phyloP scores from a whole-genome alignment of 768 basidiomycete genomes.

The Auricularia sp. region DNA sequence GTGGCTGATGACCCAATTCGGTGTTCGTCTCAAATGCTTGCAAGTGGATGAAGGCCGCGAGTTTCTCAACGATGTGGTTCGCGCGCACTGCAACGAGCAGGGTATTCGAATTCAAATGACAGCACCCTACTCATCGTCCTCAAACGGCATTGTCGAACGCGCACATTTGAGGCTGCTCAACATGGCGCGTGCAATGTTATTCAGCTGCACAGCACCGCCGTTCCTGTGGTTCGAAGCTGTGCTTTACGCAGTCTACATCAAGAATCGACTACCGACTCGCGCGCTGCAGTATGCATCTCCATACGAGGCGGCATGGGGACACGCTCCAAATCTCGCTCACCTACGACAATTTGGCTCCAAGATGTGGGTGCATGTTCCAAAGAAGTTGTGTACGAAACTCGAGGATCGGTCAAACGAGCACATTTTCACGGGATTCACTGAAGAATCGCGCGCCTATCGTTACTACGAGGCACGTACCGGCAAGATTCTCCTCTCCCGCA shows the following conservation, averaged over 20 bases:
- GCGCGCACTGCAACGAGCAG: constrained; percentile 7
- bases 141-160: constrained; percentile 25
- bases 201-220: background rate
- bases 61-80: constrained; percentile 10
- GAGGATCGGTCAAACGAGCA: background rate
- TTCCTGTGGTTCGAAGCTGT: constrained; percentile 2
- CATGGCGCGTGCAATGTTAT: constrained; percentile 23
- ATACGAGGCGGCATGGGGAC: constrained; percentile 14
- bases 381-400: background rate
- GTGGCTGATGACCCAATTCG: constrained; percentile 5
- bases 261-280: constrained; percentile 9
- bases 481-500: background rate
- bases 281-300: constrained; percentile 11
- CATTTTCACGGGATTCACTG: background rate
- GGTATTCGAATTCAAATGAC: constrained; percentile 16
- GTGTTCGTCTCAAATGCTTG: constrained; percentile 7
- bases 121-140: constrained; percentile 25
- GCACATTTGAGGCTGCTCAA: constrained; percentile 25
- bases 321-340: constrained; percentile 8
- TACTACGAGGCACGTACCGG: background rate
- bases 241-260: constrained; percentile 6
- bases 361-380: constrained; percentile 7
- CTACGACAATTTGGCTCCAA: background rate
- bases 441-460: background rate
- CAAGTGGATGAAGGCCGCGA: constrained; percentile 18